phyloP scores from a whole-genome alignment of 1,139 yeast genomes.

The Protomyces arabidopsidicola region DNA sequence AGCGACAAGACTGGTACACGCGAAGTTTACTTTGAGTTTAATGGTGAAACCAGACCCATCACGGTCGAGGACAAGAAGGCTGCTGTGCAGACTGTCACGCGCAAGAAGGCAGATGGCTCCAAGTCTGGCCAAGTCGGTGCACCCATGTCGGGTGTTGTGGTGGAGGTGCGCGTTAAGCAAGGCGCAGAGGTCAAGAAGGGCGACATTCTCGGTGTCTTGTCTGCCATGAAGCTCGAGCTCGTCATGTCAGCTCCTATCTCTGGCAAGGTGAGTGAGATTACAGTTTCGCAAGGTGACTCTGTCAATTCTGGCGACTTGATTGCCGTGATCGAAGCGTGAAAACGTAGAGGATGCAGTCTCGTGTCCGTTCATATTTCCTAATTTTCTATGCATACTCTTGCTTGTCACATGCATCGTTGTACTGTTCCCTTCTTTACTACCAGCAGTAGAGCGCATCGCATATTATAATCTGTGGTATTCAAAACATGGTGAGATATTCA shows the following conservation, averaged over 20 bases:
- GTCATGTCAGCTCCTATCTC: conserved; percentile 86
- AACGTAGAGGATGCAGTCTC: background rate
- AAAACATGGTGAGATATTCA: no score
- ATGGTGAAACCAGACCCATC: conserved; percentile 97
- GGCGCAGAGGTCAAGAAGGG: conserved; percentile 93
- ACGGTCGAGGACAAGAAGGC: conserved; percentile 83
- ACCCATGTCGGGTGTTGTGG: conserved; percentile 99
- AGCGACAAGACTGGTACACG: conserved; percentile 80
- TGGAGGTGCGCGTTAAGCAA: conserved; percentile 83
- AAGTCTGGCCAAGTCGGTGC: conserved; percentile 94
- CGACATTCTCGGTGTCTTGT: conserved; percentile 86
- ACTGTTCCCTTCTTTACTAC: no score
- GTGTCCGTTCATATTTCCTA: background rate
- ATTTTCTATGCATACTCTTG: background rate
- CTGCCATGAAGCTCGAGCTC: conserved; percentile 99
- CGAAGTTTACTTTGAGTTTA: conserved; percentile 95
- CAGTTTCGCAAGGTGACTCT: conserved; percentile 84
- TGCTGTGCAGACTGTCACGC: conserved; percentile 73
- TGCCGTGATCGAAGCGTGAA: conserved; percentile 37
- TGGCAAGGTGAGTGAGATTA: conserved; percentile 73
- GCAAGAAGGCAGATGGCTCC: conserved; percentile 83
- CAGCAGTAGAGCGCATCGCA: no score
- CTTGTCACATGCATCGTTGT: no score
- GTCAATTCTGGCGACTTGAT: conserved; percentile 90
- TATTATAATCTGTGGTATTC: no score